phyloP scores from a whole-genome alignment of 768 basidiomycete species.

The Favolaschia claudopus region DNA sequence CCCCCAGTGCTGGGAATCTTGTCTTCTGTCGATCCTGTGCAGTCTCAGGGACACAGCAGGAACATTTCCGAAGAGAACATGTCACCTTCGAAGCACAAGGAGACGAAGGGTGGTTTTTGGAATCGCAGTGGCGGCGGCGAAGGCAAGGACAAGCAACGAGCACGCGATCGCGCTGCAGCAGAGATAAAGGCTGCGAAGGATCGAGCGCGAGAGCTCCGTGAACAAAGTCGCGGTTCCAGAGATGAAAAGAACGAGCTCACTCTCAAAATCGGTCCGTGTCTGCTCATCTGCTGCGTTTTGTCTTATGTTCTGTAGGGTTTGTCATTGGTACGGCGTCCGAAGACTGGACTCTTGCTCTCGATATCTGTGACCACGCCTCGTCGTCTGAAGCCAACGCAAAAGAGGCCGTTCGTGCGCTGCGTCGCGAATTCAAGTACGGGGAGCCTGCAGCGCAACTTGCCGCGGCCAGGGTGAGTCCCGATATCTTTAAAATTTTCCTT shows the following conservation, averaged over 20 bases:
- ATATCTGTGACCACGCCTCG: constrained; percentile 87
- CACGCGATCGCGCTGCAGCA: constrained; percentile 30
- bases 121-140: constrained; percentile 41
- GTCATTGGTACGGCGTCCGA: constrained; percentile 82
- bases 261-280: constrained; percentile 71
- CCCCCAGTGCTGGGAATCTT: constrained; percentile 57
- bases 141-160: constrained; percentile 42
- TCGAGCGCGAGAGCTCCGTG: constrained; percentile 25
- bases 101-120: constrained; percentile 67
- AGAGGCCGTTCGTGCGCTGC: constrained; percentile 82
- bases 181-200: constrained; percentile 17
- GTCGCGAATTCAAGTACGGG: constrained; percentile 88
- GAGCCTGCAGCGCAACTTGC: constrained; percentile 79
- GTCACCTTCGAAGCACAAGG: constrained; percentile 45
- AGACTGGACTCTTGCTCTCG: constrained; percentile 82
- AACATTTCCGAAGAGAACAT: constrained; percentile 45
- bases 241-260: constrained; percentile 67
- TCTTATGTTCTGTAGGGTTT: constrained; percentile 55
- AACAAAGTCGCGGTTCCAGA: constrained; percentile 38
- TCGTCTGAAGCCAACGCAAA: constrained; percentile 76
- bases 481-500: too few species aligned
- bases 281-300: not conserved
- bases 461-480: constrained; percentile 70
- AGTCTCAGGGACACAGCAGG: constrained; percentile 16
- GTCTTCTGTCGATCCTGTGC: constrained; percentile 63